Percentiles rank a stretch among this genome's conserved stretches.
These are phyloP conservation scores for Hypoxylon lienhwacheense DNA, from an alignment of 495 filamentous ascomycete species.

Conservation along the genomic window DNA sequence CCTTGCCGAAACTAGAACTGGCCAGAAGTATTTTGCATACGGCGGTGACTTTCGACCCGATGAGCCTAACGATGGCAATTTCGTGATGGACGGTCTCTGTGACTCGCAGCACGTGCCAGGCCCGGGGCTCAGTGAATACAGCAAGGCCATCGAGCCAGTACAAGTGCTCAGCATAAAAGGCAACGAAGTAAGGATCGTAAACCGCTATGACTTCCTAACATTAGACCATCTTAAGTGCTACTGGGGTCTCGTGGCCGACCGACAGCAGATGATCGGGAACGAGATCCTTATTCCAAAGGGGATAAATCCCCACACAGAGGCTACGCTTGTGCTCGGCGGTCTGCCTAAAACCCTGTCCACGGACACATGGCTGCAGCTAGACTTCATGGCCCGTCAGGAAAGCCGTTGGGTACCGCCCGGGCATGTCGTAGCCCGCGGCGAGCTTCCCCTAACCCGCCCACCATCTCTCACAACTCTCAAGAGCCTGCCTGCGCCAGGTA, in stretches of 20 bases:
- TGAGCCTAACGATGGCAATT: slow-evolving; percentile 68
- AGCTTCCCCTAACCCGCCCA: slow-evolving; percentile 46
- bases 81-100: slow-evolving; percentile 68
- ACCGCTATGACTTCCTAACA: slow-evolving; percentile 56
- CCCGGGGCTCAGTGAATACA: slow-evolving; percentile 64
- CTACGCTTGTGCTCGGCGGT: slow-evolving; percentile 34
- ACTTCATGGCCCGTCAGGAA: slow-evolving; percentile 43
- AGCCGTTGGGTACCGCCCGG: slow-evolving; percentile 50
- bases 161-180: slow-evolving; percentile 43
- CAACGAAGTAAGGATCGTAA: slow-evolving; percentile 49
- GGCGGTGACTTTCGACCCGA: slow-evolving; percentile 72
- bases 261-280: slow-evolving; percentile 31
- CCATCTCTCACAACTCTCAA: slow-evolving; percentile 34
- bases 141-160: slow-evolving; percentile 66
- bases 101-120: slow-evolving; percentile 61
- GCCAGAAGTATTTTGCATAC: slow-evolving; percentile 63
- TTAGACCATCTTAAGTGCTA: slow-evolving; percentile 53
- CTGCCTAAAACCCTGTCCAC: slow-evolving; percentile 20
- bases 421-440: slow-evolving; percentile 55
- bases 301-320: slow-evolving; percentile 42
- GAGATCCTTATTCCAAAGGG: slow-evolving; percentile 43
- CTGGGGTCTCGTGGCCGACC: slow-evolving; percentile 50
- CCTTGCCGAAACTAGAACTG: slow-evolving; percentile 55
- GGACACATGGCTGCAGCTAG: slow-evolving; percentile 50
- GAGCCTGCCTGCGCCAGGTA: slow-evolving; percentile 14